Evolutionary conservation across 306 rosid species (phyloP), one percentile per base, ranked within the genome.

Genomic region (Luffa acutangula): DNA sequence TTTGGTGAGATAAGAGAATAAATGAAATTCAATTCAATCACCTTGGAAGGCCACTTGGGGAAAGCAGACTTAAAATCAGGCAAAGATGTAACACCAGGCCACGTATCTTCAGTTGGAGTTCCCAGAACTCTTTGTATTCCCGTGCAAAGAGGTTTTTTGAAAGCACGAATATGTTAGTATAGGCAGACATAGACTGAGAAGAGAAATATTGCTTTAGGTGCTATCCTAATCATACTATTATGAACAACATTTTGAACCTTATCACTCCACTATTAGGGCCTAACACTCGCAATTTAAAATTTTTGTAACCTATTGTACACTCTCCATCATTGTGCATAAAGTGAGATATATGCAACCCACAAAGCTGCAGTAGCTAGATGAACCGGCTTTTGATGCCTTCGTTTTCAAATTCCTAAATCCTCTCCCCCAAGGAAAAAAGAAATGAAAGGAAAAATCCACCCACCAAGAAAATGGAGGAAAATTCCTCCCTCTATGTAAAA

Each of bases 21-120:
- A 6, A 41, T 14, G 12, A 37, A 34, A 39, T 9, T 42, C 65
- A 42, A 65, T 52, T 78, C 67, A 65, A 66, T 83, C 89, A 93
- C 99, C 99, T 89, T 95, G 33, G 90, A 2, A 69, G 87, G 89
- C 97, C 97, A 95, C 89, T 88, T 95, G 69, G 99, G 99, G 81
- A 95, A 95, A 82, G 99, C 85, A 82, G 96, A 87, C 84, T 93
- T 95, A 80, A 87, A 95, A 88, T 95, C 99, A 81, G 99, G 99
- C 91, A 95, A 84, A 80, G 97, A 90, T 87, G 86, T 93, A 83
- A 95, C 97, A 85, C 97, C 97, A 45, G 97, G 97, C 99, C 99
- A 95, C 56, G 93, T 87, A 81, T 95, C 96, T 81, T 93, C 99
- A 34, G 80, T 95, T 82, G 99, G 99, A 18, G 97, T 93, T 45